Base-by-base conservation (phyloP, 768 basidiomycete genomes). In the Mycena galopus region DNA sequence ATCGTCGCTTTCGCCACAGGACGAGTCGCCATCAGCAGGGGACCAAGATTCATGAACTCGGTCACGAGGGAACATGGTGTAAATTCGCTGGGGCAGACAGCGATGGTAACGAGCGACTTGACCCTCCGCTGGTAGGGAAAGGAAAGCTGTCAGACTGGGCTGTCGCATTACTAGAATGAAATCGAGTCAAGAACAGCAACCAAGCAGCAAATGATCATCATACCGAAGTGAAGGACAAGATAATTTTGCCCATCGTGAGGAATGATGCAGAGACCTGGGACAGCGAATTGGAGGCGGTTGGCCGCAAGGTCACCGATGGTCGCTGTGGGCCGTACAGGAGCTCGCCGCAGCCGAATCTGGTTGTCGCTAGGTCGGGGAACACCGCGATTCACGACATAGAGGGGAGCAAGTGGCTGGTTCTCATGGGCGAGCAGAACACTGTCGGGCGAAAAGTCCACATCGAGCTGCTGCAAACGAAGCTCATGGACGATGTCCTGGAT, bases 251-350 rank as follows among this genome's bases (percentile, higher is more conserved):
- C n/a, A n/a, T n/a, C n/a, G n/a, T n/a, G n/a, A n/a, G n/a, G n/a
- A n/a, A n/a, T n/a, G n/a, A n/a, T n/a, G n/a, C n/a, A n/a, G n/a
- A 67, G 65, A 4, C 65, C 65, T 30, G 65, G 65, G 44, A 67
- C 27, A 11, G 65, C 65, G 44, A 67, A 67, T 37, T 59, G 65
- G 35, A 67, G 39, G 17, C 65, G 65, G 47, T 50, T 67, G 29
- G 65, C 56, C n/a, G 56, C 65, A 6, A 67, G 16, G 14, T 67
- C 42, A 42, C 29, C 56, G 9, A 67, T n/a, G 17, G 51, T 53
- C 12, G 51, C 23, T 14, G 25, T 16, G 23, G 51, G 51, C 12
- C 51, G 51, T 14, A 53, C 56, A 35, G 65, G 65, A 23, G 27
- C 21, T 10, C 53, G 56, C 1, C 56, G 42, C 42, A 67, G 65